A percentile compares a stretch with the other conserved stretches of the same genome.
These are phyloP conservation scores for Neostapfia colusana DNA, from an alignment of 176 grass and related monocot species.

Conservation along the genomic window DNA sequence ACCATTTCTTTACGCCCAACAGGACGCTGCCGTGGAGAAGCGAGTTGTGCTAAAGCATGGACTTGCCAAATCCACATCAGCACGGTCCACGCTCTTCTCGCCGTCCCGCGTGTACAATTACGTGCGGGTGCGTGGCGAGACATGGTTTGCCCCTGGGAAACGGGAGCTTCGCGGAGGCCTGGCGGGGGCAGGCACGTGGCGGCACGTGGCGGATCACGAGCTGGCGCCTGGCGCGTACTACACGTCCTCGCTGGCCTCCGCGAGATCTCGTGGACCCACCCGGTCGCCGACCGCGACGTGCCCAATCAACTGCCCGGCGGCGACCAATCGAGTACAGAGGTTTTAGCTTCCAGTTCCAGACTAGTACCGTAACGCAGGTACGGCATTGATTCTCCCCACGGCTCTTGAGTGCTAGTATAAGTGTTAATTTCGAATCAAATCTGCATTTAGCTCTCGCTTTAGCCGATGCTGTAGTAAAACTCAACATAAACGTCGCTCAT, in stretches of 20 bases:
- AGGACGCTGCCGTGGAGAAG: neutral
- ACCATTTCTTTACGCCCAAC: neutral
- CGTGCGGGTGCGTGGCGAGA: constrained; percentile 26
- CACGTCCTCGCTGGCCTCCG: neutral
- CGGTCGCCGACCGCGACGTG: constrained; percentile 17
- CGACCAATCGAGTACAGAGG: neutral
- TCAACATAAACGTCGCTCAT: no score
- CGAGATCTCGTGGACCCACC: neutral
- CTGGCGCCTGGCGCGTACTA: constrained; percentile 24
- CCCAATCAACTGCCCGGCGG: neutral
- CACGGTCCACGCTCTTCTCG: neutral
- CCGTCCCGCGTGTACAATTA: constrained; percentile 24
- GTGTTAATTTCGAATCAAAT: no score
- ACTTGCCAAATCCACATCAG: neutral
- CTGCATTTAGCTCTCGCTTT: no score
- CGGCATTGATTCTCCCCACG: no score
- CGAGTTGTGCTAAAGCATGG: neutral
- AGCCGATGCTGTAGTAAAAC: no score
- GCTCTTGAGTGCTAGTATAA: no score
- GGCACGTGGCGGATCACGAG: constrained; percentile 50
- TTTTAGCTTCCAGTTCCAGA: no score
- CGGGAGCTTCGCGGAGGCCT: constrained; percentile 19
- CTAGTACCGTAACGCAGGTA: no score
- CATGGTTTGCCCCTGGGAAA: constrained; percentile 14
- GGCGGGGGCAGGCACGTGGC: constrained; percentile 41